These are phyloP conservation scores for Ustilago curta DNA, from an alignment of 1,284 basidiomycete species.

Conservation along the genomic window DNA sequence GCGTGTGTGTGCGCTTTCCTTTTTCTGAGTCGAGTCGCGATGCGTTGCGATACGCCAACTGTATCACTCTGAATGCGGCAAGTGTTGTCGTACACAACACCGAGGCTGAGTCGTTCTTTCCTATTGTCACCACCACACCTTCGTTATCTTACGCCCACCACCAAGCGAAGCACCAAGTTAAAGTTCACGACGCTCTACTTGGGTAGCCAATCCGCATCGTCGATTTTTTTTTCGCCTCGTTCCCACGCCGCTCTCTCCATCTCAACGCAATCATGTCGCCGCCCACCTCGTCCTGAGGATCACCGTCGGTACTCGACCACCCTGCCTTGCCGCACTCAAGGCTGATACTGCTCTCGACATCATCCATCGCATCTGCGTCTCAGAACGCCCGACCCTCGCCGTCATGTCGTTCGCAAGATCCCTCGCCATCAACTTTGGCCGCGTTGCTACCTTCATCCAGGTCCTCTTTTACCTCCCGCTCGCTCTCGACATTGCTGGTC, in stretches of 20 bases:
- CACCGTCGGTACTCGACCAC: neutral
- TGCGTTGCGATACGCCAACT: neutral
- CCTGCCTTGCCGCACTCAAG: neutral
- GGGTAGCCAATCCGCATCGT: neutral
- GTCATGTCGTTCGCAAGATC: conserved; percentile 44
- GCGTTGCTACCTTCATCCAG: conserved; percentile 61
- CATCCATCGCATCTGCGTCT: neutral
- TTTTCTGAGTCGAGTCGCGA: neutral
- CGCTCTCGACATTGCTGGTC: conserved; percentile 66
- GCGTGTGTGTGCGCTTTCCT: neutral
- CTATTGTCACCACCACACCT: neutral
- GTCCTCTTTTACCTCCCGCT: conserved; percentile 67
- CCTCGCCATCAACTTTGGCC: conserved; percentile 53
- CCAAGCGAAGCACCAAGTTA: too few species aligned
- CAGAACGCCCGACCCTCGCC: neutral
- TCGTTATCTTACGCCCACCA: too few species aligned
- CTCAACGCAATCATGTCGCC: conserved; percentile 11
- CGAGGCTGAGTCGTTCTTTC: neutral
- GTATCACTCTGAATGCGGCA: neutral
- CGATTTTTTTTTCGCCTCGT: neutral
- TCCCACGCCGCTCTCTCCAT: neutral
- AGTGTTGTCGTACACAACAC: too few species aligned
- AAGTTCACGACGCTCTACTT: too few species aligned
- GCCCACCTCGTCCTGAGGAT: conserved; percentile 5
- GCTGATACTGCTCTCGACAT: too few species aligned